Evolutionary conservation across 805 yeast genomes (phyloP), one percentile per base, ranked within the genome.

Genomic region (Myxozyma sirexii): DNA sequence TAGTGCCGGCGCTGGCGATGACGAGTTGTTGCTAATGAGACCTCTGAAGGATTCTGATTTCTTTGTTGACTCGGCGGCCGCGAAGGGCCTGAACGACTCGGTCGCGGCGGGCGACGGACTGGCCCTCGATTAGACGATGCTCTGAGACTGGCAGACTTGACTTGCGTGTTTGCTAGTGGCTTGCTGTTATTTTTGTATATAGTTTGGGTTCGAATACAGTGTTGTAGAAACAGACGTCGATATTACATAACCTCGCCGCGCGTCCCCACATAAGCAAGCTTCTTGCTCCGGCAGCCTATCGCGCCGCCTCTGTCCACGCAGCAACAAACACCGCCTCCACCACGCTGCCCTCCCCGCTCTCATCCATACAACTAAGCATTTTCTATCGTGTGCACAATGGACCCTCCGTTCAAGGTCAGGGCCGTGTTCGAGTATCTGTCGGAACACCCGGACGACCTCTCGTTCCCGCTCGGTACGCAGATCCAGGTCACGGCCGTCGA

Each of bases 361-460:
- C 21, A 2, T 8, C 24, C n/a, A 15, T 10, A 19, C 21, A 29
- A 15, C 41, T 41, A 6, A 33, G 4, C 41, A 35, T 17, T 4
- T 37, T 15, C 3, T 27, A 26, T 10, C 38, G 8, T 17, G 13
- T 21, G 52, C 43, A 37, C 43, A 17, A 48, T 48, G 52, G 52
- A 48, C 17, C 70, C 76, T 26, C 94, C 96, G 17, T 90, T 88
- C 74, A 76, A 77, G 67, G 93, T 86, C 1, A 78, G 79, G 68
- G 88, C 96, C 2, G 71, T 86, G 35, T 88, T 78, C 68, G 87
- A 85, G 51, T 89, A 88, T 74, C 70, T 74, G 43, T 82, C 87
- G 3, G 90, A 86, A 54, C 90, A 84, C 64, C 90, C 85, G 29
- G 98, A 94, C 71, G 99, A 93, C 72, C 80, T 93, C 70, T 78